Percentiles rank a stretch among this genome's conserved stretches.
These are phyloP conservation scores for Monilinia laxa DNA, from an alignment of 2,329 filamentous ascomycete genomes.

Conservation along the genomic window DNA sequence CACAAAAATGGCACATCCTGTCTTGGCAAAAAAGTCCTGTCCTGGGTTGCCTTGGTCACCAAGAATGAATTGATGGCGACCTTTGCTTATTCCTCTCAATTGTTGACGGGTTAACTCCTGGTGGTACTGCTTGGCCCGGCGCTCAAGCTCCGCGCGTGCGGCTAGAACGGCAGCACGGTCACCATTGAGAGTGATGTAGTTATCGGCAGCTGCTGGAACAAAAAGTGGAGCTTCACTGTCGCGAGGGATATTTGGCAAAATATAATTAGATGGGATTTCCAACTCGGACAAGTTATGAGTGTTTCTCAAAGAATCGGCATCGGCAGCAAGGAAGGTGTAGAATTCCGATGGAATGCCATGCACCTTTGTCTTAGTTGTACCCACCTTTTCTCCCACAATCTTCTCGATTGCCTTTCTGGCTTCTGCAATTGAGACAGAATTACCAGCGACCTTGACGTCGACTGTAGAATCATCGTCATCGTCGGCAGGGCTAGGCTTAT, in stretches of 20 bases:
- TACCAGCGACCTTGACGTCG: constrained; percentile 86
- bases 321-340: constrained; percentile 85
- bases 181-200: constrained; percentile 81
- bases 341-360: constrained; percentile 86
- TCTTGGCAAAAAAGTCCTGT: constrained; percentile 85
- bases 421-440: constrained; percentile 81
- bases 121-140: constrained; percentile 71
- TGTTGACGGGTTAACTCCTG: constrained; percentile 59
- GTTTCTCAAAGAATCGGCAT: constrained; percentile 66
- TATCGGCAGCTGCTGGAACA: constrained; percentile 64
- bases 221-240: constrained; percentile 70
- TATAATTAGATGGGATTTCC: constrained; percentile 78
- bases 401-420: constrained; percentile 81
- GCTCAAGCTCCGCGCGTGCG: constrained; percentile 77
- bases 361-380: constrained; percentile 77
- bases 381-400: constrained; percentile 83
- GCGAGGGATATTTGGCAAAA: constrained; percentile 60
- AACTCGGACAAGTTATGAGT: constrained; percentile 73
- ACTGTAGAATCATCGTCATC: constrained; percentile 82
- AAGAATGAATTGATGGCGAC: constrained; percentile 92
- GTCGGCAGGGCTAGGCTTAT: constrained; percentile 56
- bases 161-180: constrained; percentile 81
- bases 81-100: constrained; percentile 78
- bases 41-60: constrained; percentile 77
- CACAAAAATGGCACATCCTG: constrained; percentile 84